A percentile compares a stretch with the other conserved stretches of the same genome.
phyloP scores from a whole-genome alignment of 164 flowering plant genomes.

The Liquidambar formosana region DNA sequence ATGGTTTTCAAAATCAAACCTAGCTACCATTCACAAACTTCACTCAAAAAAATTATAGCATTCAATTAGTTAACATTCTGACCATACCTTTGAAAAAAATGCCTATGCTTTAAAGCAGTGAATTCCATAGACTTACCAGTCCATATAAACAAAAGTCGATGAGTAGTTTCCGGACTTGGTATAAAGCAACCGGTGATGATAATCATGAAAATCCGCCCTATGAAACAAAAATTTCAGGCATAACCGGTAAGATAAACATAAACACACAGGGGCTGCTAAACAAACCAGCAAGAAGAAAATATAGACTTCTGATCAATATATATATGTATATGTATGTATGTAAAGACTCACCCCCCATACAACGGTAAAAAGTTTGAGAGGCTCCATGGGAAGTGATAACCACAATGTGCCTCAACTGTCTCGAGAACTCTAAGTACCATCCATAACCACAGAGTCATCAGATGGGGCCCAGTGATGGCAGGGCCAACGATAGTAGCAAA shows the following conservation, averaged over 20 bases:
- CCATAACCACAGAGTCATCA: constrained; percentile 95
- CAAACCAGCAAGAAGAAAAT: no score
- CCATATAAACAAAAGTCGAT: constrained; percentile 95
- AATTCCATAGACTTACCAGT: constrained; percentile 57
- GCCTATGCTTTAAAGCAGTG: neutral
- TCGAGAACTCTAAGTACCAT: constrained; percentile 92
- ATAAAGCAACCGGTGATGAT: constrained; percentile 95
- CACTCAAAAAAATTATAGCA: neutral
- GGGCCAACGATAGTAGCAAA: constrained; percentile 98
- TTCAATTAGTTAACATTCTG: neutral
- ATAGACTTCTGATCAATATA: no score
- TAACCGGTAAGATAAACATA: neutral
- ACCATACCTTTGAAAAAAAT: neutral
- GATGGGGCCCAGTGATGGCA: constrained; percentile 96
- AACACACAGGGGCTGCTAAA: neutral
- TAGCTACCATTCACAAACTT: neutral
- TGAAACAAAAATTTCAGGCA: constrained; percentile 14
- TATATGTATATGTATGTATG: no score
- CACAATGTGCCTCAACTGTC: constrained; percentile 99
- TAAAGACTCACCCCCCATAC: constrained; percentile 82
- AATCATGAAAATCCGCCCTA: constrained; percentile 97
- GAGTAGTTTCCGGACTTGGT: constrained; percentile 97
- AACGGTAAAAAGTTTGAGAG: constrained; percentile 83
- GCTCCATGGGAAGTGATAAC: constrained; percentile 99
- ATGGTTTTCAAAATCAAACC: neutral